These are phyloP conservation scores for Rutidosis leptorrhynchoides DNA, from an alignment of 129 eudicot genomes.

Conservation along the genomic window DNA sequence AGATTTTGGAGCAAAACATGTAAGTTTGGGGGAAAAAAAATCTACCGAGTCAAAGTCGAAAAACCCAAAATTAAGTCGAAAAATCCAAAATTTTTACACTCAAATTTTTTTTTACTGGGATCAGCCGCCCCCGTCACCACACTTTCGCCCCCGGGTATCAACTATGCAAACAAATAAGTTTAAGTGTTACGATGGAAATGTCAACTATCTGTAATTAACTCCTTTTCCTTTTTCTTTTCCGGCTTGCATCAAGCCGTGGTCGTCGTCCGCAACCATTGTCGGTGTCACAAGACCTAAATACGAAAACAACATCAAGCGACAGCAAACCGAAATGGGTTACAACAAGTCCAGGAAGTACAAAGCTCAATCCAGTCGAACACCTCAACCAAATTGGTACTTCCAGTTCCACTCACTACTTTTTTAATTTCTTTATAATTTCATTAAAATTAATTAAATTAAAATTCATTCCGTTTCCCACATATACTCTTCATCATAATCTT, in stretches of 20 bases:
- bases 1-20: no score
- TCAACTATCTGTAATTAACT: no score
- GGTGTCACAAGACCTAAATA: neutral
- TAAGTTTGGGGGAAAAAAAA: no score
- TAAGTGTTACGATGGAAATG: no score
- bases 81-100: no score
- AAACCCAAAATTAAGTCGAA: no score
- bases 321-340: constrained; percentile 51
- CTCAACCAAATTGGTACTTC: constrained; percentile 33
- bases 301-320: constrained; percentile 14
- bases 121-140: no score
- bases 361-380: constrained; percentile 51
- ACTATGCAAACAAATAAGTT: no score
- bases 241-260: neutral
- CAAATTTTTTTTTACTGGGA: no score
- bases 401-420: neutral
- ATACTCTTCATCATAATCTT: constrained; percentile 1
- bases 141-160: no score
- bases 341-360: constrained; percentile 64
- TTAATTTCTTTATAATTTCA: neutral
- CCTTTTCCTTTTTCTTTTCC: no score
- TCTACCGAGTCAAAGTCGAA: no score
- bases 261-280: neutral
- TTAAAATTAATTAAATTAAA: neutral
- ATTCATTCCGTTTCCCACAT: constrained; percentile 6